Conservation (phyloP, 192 early-diverging fungal species). For the Bifiguratus adelaidae region DNA sequence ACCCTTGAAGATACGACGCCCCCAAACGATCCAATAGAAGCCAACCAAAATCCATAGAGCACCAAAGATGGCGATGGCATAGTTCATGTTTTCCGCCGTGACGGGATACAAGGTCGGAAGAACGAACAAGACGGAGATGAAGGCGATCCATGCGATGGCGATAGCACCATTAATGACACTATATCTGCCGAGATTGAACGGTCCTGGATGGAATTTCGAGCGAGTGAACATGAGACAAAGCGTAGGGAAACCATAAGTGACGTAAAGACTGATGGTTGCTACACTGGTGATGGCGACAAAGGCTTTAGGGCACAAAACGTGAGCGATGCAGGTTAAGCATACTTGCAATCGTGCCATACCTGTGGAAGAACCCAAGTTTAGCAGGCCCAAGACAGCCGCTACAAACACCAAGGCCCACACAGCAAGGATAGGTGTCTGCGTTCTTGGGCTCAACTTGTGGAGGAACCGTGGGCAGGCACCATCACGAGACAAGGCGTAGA, state of each 20-base stretch:
- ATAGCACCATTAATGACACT: constrained; percentile 22
- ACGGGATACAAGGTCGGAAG: constrained; percentile 27
- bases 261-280: constrained; percentile 23
- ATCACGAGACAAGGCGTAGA: constrained; percentile 41
- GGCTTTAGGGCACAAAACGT: no score
- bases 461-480: constrained; percentile 26
- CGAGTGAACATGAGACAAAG: constrained; percentile 22
- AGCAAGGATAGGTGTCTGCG: constrained; percentile 20
- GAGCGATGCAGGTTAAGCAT: no score
- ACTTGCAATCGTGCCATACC: no score
- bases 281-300: constrained; percentile 28
- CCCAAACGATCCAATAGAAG: constrained; percentile 21
- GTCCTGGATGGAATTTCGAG: constrained; percentile 21
- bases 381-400: constrained; percentile 21
- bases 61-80: constrained; percentile 24
- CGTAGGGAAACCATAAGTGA: constrained; percentile 27
- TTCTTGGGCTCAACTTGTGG: constrained; percentile 20
- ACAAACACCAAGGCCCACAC: constrained; percentile 23
- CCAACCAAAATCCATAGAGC: constrained; percentile 22
- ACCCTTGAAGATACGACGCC: constrained; percentile 24
- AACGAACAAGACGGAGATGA: constrained; percentile 29
- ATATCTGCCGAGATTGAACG: constrained; percentile 25
- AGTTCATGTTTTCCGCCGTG: constrained; percentile 18
- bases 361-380: constrained; percentile 21
- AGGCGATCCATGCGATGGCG: constrained; percentile 25